Evolutionary conservation across 2,329 filamentous ascomycete genomes (phyloP).

Genomic region (Nigrograna mackinnonii): DNA sequence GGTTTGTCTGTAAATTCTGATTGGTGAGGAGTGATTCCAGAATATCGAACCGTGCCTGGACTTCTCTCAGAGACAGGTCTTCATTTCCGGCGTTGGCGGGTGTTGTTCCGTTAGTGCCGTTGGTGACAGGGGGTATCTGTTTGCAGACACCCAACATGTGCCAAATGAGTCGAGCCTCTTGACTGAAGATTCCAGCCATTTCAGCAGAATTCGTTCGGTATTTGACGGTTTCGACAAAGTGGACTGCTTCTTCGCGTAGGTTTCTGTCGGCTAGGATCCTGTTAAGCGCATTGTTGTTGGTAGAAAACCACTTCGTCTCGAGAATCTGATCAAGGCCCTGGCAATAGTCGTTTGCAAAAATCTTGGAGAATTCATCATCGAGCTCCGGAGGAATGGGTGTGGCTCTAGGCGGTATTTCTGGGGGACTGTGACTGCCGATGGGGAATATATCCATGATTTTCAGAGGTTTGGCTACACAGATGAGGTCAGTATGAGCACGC

Average conservation of each 20-base stretch:
- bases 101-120: slow-evolving; percentile 47
- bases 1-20: slow-evolving; percentile 64
- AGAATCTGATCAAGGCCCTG: slow-evolving; percentile 36
- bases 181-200: slow-evolving; percentile 49
- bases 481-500: slow-evolving; percentile 6
- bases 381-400: slow-evolving; percentile 29
- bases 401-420: slow-evolving; percentile 34
- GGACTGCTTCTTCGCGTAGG: slow-evolving; percentile 38
- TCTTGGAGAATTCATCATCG: slow-evolving; percentile 34
- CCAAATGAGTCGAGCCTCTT: slow-evolving; percentile 65
- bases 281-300: slow-evolving; percentile 52
- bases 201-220: slow-evolving; percentile 25
- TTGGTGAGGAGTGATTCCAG: slow-evolving; percentile 79
- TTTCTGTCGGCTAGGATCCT: slow-evolving; percentile 55
- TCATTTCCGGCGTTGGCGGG: slow-evolving; percentile 49
- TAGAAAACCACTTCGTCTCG: slow-evolving; percentile 83
- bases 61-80: slow-evolving; percentile 65
- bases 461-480: slow-evolving; percentile 35
- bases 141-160: slow-evolving; percentile 59
- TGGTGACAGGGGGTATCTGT: slow-evolving; percentile 34
- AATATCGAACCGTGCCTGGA: slow-evolving; percentile 69
- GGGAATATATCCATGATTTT: slow-evolving; percentile 37
- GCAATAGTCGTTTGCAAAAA: slow-evolving; percentile 40
- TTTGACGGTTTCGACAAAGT: slow-evolving; percentile 38
- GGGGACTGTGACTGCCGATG: slow-evolving; percentile 38